These are phyloP conservation scores for Daldinia loculata DNA, from an alignment of 495 filamentous ascomycete genomes.

Conservation along the genomic window DNA sequence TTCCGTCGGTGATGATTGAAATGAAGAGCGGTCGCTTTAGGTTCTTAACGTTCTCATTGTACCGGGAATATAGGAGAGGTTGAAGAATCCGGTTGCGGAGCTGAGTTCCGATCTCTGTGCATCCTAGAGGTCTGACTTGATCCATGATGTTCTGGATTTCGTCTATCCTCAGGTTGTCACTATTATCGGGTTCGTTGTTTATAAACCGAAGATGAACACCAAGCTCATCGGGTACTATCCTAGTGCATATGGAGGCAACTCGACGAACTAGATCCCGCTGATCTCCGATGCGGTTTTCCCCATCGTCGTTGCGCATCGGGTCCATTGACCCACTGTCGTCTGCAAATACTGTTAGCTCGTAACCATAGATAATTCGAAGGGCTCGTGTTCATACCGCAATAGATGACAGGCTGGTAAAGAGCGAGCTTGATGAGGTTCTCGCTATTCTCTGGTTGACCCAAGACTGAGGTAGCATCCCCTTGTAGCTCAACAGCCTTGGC, in stretches of 20 bases:
- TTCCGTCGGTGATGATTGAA: conserved; percentile 35
- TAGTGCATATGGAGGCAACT: conserved; percentile 30
- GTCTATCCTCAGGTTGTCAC: conserved; percentile 13
- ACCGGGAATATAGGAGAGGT: conserved; percentile 27
- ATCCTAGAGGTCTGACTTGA: conserved; percentile 17
- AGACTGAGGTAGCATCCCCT: conserved; percentile 11
- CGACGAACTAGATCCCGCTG: conserved; percentile 27
- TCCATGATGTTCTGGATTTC: conserved; percentile 15
- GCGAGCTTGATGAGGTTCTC: conserved; percentile 31
- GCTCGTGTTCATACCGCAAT: conserved; percentile 25
- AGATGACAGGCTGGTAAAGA: conserved; percentile 35
- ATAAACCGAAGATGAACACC: conserved; percentile 37
- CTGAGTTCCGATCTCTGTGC: conserved; percentile 27
- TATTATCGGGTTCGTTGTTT: conserved; percentile 5
- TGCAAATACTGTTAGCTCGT: conserved; percentile 4
- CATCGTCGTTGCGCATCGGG: conserved; percentile 1
- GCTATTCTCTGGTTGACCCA: conserved; percentile 20
- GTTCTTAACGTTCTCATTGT: conserved; percentile 14
- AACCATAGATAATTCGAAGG: no score
- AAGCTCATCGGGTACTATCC: conserved; percentile 33
- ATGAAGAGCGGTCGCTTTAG: conserved; percentile 27
- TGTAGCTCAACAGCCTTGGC: conserved; percentile 29
- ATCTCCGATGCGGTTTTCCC: conserved; percentile 30
- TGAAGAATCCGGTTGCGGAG: conserved; percentile 26
- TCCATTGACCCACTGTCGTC: conserved; percentile 38